Base-by-base conservation (phyloP, 441 rosid genomes). In the Adansonia rubrostipa region DNA sequence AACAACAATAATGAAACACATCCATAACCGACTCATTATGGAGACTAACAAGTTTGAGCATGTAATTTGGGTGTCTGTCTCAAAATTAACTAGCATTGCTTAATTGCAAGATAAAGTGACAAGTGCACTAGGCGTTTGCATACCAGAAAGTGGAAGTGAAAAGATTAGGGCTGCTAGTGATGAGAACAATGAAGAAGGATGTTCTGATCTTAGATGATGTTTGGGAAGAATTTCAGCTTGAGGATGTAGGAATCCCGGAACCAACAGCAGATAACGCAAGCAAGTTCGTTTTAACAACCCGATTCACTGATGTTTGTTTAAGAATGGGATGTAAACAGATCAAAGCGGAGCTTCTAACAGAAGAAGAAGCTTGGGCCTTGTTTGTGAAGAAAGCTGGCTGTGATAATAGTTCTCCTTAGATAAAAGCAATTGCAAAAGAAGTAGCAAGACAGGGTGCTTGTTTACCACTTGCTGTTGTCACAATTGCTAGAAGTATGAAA, bases 381-480 rank as follows among this genome's bases (percentile, higher is more conserved):
- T 51, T 51, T 51, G 57, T 53, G 57, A 7, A 53, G 57, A 53
- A 53, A 53, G 57, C 57, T 53, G 57, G 57, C 19, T 0, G 6
- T 53, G 19, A 53, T 53, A 7, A 14, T 53, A 14, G 3, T 5
- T 53, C 57, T 53, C 57, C 57, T 14, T 19, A 53, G 6, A 53
- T 53, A 3, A 53, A 53, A 53, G 6, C 57, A 15, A 53, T 53
- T 53, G 57, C 57, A 53, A 53, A 45, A 79, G n/a, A 15, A 9
- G 61, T 88, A 28, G 89, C 80, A 47, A 81, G 64, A 53, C 82
- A 88, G 83, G 83, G 91, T 73, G 88, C 87, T 60, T 88, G 89
- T 47, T 78, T 88, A 61, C 89, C 91, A 17, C 88, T 86, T 1
- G 89, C 91, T 1, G 82, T 88, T 77, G 79, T 86, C 74, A 79